Percentiles rank a stretch among this genome's conserved stretches.
These are phyloP conservation scores for Trametes meyenii DNA, from an alignment of 768 basidiomycete genomes.

Conservation along the genomic window DNA sequence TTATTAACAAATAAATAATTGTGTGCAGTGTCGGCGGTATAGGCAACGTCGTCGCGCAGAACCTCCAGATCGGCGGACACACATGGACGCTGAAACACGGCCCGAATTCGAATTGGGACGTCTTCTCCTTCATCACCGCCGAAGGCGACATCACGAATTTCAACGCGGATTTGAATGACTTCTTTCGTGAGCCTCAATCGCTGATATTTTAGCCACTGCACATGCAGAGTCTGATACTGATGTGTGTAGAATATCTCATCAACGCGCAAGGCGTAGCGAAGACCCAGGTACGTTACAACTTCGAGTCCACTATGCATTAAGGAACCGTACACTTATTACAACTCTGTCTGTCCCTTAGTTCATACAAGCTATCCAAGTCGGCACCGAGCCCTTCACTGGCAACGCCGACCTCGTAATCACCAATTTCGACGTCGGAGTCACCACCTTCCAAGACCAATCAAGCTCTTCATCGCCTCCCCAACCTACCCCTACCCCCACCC, in stretches of 20 bases:
- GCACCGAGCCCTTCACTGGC: slow-evolving; percentile 58
- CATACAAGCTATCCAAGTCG: slow-evolving; percentile 56
- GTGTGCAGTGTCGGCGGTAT: slow-evolving; percentile 38
- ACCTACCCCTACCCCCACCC: not conserved
- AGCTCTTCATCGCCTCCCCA: not conserved
- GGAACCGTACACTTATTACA: not conserved
- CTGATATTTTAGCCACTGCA: not conserved
- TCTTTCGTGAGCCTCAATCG: slow-evolving; percentile 47
- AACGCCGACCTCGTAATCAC: slow-evolving; percentile 47
- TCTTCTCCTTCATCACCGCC: slow-evolving; percentile 55
- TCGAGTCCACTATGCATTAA: not conserved
- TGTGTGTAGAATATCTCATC: slow-evolving; percentile 47
- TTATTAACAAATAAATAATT: too few species aligned
- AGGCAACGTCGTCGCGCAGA: slow-evolving; percentile 50
- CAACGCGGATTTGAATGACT: slow-evolving; percentile 52
- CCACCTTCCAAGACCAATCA: slow-evolving; percentile 2
- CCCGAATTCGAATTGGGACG: slow-evolving; percentile 59
- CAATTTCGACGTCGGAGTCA: slow-evolving; percentile 44
- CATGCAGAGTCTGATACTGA: not conserved
- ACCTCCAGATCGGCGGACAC: slow-evolving; percentile 47
- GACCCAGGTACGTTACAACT: slow-evolving; percentile 40
- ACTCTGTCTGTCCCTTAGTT: slow-evolving; percentile 35
- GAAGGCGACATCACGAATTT: slow-evolving; percentile 53
- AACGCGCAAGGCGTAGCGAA: slow-evolving; percentile 48
- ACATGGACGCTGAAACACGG: slow-evolving; percentile 61